phyloP scores from a whole-genome alignment of 345 rosid genomes.

The Acer saccharum region DNA sequence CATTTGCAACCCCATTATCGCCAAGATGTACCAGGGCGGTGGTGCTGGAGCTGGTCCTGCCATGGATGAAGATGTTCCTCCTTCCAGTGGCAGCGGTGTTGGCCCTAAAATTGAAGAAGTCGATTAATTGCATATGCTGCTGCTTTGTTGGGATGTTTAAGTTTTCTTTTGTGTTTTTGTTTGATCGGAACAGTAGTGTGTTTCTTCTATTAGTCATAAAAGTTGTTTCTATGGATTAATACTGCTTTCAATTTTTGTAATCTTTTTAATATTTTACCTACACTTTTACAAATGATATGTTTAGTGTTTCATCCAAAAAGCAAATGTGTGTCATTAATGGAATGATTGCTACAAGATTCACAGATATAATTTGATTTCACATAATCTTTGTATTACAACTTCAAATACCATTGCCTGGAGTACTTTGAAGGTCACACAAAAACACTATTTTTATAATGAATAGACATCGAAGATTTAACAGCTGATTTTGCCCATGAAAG shows the following conservation, averaged over 20 bases:
- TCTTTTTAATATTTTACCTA: too few species aligned
- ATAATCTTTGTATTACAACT: not conserved
- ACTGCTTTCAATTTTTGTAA: too few species aligned
- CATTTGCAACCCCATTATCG: constrained; percentile 61
- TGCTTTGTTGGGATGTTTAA: not conserved
- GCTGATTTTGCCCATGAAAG: too few species aligned
- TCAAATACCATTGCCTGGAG: not conserved
- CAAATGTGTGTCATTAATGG: not conserved
- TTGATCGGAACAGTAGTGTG: not conserved
- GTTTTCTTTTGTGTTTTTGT: not conserved
- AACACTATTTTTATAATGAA: too few species aligned
- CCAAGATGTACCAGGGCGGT: constrained; percentile 53
- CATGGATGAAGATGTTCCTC: constrained; percentile 32
- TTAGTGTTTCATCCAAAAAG: too few species aligned
- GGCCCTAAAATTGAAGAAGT: constrained; percentile 78
- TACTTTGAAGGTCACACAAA: too few species aligned
- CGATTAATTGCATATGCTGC: constrained; percentile 33
- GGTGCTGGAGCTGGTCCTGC: constrained; percentile 34
- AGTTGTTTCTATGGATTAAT: too few species aligned
- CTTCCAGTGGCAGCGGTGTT: constrained; percentile 43
- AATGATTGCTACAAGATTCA: not conserved
- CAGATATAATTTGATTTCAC: not conserved
- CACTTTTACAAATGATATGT: too few species aligned
- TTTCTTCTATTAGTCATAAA: too few species aligned
- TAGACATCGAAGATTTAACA: too few species aligned